Percentiles rank a stretch among this genome's conserved stretches.
Evolutionary conservation across 257 asterid species (phyloP).

Genomic region (Rehmannia glutinosa): DNA sequence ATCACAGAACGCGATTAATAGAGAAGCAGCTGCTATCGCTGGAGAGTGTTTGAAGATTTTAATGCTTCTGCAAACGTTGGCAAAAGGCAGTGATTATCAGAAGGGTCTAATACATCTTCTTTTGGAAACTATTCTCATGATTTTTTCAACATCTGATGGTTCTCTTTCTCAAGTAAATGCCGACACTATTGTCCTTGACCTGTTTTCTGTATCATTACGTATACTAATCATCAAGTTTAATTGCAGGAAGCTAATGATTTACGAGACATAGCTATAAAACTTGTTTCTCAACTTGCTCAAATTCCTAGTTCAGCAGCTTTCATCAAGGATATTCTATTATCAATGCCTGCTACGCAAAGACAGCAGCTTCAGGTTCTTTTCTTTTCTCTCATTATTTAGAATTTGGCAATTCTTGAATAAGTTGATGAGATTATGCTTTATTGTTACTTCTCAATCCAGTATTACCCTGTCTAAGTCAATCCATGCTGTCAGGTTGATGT

Average conservation of each 20-base stretch:
- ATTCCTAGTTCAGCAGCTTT: conserved; percentile 61
- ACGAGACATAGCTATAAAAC: conserved; percentile 49
- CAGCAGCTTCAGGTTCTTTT: conserved; percentile 86
- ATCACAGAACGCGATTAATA: conserved; percentile 54
- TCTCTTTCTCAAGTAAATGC: conserved; percentile 58
- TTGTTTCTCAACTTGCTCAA: conserved; percentile 96
- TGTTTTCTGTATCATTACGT: conserved; percentile 11
- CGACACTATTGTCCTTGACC: not conserved
- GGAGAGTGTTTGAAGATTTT: conserved; percentile 87
- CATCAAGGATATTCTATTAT: conserved; percentile 69
- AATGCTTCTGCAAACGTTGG: conserved; percentile 68
- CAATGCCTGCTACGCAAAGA: conserved; percentile 72
- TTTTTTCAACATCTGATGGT: conserved; percentile 52
- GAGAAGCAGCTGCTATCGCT: conserved; percentile 67
- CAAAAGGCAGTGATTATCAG: conserved; percentile 56
- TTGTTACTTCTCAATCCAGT: not conserved
- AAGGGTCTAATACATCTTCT: conserved; percentile 66
- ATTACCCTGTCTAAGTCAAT: conserved; percentile 2
- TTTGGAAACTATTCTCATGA: conserved; percentile 72
- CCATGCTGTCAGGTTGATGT: conserved; percentile 5
- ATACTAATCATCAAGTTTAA: conserved; percentile 24
- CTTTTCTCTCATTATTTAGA: conserved; percentile 1
- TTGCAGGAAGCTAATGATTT: conserved; percentile 67
- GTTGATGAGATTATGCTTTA: not conserved
- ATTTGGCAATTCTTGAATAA: not conserved